Conservation (phyloP, 2,329 filamentous ascomycete genomes). For the Sporothrix inflata region DNA sequence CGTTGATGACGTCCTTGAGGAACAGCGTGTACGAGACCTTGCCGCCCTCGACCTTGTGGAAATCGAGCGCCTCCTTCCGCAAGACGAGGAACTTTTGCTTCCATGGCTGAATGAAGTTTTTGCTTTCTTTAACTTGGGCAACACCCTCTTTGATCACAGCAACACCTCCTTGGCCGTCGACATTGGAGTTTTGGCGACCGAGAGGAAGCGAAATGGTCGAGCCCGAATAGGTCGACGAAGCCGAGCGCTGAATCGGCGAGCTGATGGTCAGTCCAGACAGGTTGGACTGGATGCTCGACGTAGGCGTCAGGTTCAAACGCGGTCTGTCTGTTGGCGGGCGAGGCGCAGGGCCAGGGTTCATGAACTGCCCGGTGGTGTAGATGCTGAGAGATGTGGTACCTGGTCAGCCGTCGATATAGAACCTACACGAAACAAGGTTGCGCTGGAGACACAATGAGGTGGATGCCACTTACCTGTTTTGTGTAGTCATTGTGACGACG, state of each 20-base stretch:
- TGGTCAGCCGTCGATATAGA: neutral
- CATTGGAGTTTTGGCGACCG: conserved; percentile 61
- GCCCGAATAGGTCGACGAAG: conserved; percentile 66
- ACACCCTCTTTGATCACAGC: conserved; percentile 79
- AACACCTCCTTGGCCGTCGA: conserved; percentile 67
- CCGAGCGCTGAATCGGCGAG: conserved; percentile 68
- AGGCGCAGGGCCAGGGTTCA: conserved; percentile 95
- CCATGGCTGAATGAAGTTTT: conserved; percentile 81
- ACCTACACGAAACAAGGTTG: neutral
- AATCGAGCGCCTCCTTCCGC: conserved; percentile 90
- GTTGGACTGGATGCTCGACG: conserved; percentile 72
- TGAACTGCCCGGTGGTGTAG: conserved; percentile 72
- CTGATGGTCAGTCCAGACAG: conserved; percentile 75
- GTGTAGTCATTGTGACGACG: conserved; percentile 27
- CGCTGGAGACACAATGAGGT: neutral
- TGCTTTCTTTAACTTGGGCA: conserved; percentile 88
- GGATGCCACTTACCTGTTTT: conserved; percentile 26
- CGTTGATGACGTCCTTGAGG: conserved; percentile 84
- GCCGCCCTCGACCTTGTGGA: conserved; percentile 86
- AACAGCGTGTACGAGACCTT: conserved; percentile 86
- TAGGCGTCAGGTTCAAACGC: conserved; percentile 77
- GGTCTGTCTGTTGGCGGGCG: conserved; percentile 84
- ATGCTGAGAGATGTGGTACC: conserved; percentile 45
- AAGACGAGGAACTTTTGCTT: conserved; percentile 91
- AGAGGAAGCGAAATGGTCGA: conserved; percentile 75